These are phyloP conservation scores for Nepenthes alata DNA, from an alignment of 179 eudicot species.

Conservation along the genomic window DNA sequence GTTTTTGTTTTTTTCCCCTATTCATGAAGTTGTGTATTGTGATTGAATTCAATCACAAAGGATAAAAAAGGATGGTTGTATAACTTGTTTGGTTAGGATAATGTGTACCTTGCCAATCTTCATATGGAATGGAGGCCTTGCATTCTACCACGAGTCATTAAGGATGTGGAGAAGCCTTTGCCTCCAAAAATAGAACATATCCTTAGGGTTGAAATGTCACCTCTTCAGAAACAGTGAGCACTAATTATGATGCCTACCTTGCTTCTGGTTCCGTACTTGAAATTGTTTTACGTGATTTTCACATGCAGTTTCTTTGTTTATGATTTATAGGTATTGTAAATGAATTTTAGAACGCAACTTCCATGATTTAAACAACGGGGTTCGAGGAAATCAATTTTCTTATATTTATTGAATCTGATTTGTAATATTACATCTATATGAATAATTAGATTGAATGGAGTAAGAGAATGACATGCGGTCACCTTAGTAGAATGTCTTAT, in stretches of 20 bases:
- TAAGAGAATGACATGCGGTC: no score
- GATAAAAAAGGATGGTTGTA: background rate
- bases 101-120: constrained; percentile 80
- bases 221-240: constrained; percentile 93
- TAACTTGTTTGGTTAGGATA: background rate
- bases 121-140: constrained; percentile 98
- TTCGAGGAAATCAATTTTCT: constrained; percentile 93
- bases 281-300: background rate
- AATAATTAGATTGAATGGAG: no score
- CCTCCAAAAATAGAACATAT: constrained; percentile 99
- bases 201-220: constrained; percentile 98
- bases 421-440: no score
- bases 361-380: constrained; percentile 95
- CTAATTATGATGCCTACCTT: background rate
- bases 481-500: no score
- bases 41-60: background rate
- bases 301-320: constrained; percentile 4
- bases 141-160: constrained; percentile 89
- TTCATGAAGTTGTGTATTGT: background rate
- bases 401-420: background rate
- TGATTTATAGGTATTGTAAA: constrained; percentile 66
- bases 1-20: background rate
- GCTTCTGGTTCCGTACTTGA: background rate
- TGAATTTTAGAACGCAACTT: constrained; percentile 99
- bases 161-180: constrained; percentile 98